Base-by-base conservation (phyloP, 176 grass and related monocot species). In the Pharus latifolius region DNA sequence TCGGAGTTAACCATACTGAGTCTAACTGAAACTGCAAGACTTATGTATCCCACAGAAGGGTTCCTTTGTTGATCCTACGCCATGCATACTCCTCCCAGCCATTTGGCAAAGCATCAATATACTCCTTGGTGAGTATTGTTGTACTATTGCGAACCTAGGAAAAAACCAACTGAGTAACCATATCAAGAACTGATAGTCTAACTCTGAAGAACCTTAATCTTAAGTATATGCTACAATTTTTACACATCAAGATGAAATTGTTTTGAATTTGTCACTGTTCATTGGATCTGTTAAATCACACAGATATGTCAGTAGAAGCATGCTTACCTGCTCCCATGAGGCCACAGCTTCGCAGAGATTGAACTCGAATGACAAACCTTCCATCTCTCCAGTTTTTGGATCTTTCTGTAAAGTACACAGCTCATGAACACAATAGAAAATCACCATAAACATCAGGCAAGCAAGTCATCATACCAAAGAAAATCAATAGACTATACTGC, bases 41-140 rank as follows among this genome's bases (percentile, higher is more conserved):
- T 72, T 48, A 18, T 69, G 46, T 79, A 57, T 75, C 94, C 83
- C 74, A 98, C 94, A 93, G 82, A 80, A 85, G 68, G 22, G 59
- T 70, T 93, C 94, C 94, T 85, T 93, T 98, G 78, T 98, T 98
- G 66, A 98, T 93, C 63, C 94, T 88, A 48, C 50, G 87, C 94
- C 94, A 98, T 60, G 94, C 94, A 80, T 98, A 98, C 25, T 91
- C 89, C 73, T 93, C 81, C 94, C 94, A 98, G 44, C 94, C 94
- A 93, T 93, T 82, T 78, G 81, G 89, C 54, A 98, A 56, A 65
- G 89, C 74, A 85, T 98, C 94, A 69, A 98, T 93, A 32, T 90
- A 98, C 78, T 98, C 94, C 47, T 90, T 93, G 22, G 94, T 98
- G 5, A 98, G 89, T 88, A 98, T 67, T 42, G 89, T 98, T 23